phyloP scores from a whole-genome alignment of 768 basidiomycete genomes.

The Hygrophorus pudorinus region DNA sequence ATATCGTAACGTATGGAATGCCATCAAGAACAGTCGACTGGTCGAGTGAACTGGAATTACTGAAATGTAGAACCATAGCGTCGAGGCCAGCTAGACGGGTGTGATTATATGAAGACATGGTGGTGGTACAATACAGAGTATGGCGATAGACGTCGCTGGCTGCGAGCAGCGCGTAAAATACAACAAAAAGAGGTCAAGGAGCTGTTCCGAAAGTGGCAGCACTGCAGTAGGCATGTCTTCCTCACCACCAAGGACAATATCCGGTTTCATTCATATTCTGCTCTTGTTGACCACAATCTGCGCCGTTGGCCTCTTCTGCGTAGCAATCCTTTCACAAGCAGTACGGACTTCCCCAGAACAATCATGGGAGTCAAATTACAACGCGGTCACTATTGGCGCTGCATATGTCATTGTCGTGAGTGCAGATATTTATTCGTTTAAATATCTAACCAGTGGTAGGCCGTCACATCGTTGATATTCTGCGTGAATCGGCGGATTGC shows the following conservation, averaged over 20 bases:
- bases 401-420: slow-evolving; percentile 63
- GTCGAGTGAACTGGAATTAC: slow-evolving; percentile 14
- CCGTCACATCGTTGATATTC: slow-evolving; percentile 46
- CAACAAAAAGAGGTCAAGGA: not conserved
- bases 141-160: no score
- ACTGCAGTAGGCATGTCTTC: no score
- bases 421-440: slow-evolving; percentile 4
- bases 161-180: no score
- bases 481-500: slow-evolving; percentile 63
- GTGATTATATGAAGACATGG: not conserved
- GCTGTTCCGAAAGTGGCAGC: not conserved
- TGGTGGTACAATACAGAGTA: not conserved
- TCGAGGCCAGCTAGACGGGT: slow-evolving; percentile 26
- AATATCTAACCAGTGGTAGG: slow-evolving; percentile 26
- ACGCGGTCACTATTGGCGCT: slow-evolving; percentile 58
- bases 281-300: slow-evolving; percentile 40
- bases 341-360: slow-evolving; percentile 49
- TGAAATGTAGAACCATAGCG: slow-evolving; percentile 26
- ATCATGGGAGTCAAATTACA: slow-evolving; percentile 53
- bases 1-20: slow-evolving; percentile 9
- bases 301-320: slow-evolving; percentile 52
- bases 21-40: slow-evolving; percentile 14
- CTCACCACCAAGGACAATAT: slow-evolving; percentile 38
- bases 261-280: slow-evolving; percentile 42
- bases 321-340: slow-evolving; percentile 61